phyloP scores from a whole-genome alignment of 768 basidiomycete species.

The Cystofilobasidium macerans region DNA sequence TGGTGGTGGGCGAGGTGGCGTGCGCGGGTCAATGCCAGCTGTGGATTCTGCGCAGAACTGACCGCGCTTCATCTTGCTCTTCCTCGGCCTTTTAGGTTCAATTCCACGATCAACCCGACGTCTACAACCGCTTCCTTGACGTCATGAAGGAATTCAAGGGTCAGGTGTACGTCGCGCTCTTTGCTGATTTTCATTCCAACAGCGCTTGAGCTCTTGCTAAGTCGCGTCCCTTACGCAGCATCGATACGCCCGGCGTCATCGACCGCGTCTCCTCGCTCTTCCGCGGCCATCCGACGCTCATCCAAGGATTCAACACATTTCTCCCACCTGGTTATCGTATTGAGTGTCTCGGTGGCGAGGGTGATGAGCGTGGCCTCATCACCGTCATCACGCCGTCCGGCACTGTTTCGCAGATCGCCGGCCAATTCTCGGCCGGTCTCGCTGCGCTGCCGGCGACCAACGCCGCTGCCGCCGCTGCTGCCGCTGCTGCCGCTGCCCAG shows the following conservation, averaged over 20 bases:
- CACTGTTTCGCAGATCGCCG: slow-evolving; percentile 32
- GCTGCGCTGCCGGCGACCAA: neutral
- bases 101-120: slow-evolving; percentile 79
- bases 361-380: slow-evolving; percentile 33
- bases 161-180: slow-evolving; percentile 45
- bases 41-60: neutral
- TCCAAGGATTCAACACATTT: slow-evolving; percentile 98
- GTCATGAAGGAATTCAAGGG: slow-evolving; percentile 99
- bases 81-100: slow-evolving; percentile 43
- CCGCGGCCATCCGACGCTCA: slow-evolving; percentile 74
- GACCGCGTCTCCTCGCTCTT: slow-evolving; percentile 88
- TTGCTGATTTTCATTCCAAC: too few species aligned
- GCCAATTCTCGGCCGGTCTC: slow-evolving; percentile 21
- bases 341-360: slow-evolving; percentile 43
- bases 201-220: too few species aligned
- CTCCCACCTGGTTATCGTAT: slow-evolving; percentile 89
- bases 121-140: slow-evolving; percentile 87
- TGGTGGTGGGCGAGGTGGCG: too few species aligned
- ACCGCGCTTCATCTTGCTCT: neutral
- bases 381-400: slow-evolving; percentile 39
- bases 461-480: neutral
- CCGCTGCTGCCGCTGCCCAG: slow-evolving; percentile 1
- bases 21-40: too few species aligned
- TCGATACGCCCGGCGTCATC: slow-evolving; percentile 96
- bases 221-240: slow-evolving; percentile 50